Conservation (phyloP, 345 rosid genomes). For the Arabis alpina region DNA sequence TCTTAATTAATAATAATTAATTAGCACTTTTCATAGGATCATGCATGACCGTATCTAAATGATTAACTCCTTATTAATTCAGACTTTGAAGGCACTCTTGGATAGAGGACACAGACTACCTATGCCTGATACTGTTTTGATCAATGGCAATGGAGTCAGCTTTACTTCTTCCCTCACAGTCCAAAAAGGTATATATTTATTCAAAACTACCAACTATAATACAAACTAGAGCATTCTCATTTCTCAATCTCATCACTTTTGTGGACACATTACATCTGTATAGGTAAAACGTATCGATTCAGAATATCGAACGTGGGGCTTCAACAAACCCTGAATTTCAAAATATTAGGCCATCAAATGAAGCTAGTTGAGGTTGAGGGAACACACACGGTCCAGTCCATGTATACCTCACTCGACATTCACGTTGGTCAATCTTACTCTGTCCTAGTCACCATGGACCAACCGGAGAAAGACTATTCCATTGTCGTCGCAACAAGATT, state of each 20-base stretch:
- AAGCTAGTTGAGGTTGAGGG: slow-evolving; percentile 92
- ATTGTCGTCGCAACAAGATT: slow-evolving; percentile 67
- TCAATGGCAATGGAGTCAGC: slow-evolving; percentile 73
- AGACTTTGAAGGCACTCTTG: slow-evolving; percentile 60
- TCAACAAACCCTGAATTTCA: slow-evolving; percentile 65
- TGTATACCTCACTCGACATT: slow-evolving; percentile 66
- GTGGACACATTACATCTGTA: slow-evolving; percentile 38
- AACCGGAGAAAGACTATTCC: slow-evolving; percentile 62
- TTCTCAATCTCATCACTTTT: background rate
- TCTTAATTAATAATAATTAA: background rate
- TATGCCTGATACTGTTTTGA: slow-evolving; percentile 65
- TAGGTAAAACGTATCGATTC: slow-evolving; percentile 78
- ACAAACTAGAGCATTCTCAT: background rate
- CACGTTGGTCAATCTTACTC: slow-evolving; percentile 93
- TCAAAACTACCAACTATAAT: background rate
- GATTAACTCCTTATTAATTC: background rate
- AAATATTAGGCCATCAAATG: slow-evolving; percentile 72
- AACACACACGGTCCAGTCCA: slow-evolving; percentile 76
- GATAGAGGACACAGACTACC: slow-evolving; percentile 72
- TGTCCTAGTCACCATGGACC: slow-evolving; percentile 84
- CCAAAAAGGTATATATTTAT: slow-evolving; percentile 53
- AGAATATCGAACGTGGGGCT: slow-evolving; percentile 92
- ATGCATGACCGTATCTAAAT: background rate
- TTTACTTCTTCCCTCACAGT: slow-evolving; percentile 62
- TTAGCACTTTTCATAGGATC: background rate